Conservation (phyloP, 2,329 filamentous ascomycete species). For the Akanthomyces dipterigenus region DNA sequence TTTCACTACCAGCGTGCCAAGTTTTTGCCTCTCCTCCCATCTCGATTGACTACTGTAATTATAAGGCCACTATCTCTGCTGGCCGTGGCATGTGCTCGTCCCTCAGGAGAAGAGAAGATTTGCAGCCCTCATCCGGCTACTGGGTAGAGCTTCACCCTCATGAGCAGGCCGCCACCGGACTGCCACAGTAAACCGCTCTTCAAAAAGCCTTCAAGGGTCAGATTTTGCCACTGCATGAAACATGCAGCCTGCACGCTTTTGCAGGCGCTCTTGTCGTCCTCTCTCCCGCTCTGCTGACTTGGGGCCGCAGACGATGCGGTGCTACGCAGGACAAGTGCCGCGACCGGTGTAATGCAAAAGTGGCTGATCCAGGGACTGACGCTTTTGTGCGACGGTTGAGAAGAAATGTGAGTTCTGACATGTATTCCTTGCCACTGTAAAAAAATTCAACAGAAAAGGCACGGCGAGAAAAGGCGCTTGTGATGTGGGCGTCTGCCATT, state of each 20-base stretch:
- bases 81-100: background rate
- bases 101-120: background rate
- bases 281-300: background rate
- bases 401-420: background rate
- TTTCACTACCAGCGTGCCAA: background rate
- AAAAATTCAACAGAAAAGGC: background rate
- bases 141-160: background rate
- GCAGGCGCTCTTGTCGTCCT: background rate
- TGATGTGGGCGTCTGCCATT: background rate
- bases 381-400: background rate
- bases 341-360: background rate
- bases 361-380: background rate
- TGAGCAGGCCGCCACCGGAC: background rate
- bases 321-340: background rate
- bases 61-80: background rate
- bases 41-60: background rate
- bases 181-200: background rate
- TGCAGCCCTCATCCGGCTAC: too few relatives aligned
- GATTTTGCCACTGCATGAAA: conserved; percentile 6
- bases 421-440: background rate
- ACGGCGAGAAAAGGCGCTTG: background rate
- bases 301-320: background rate
- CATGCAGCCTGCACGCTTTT: background rate
- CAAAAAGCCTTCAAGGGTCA: background rate
- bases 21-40: background rate